Evolutionary conservation across 78 protist genomes (phyloP), one percentile per base, ranked within the genome.

Genomic region (Chrysochromulina tobinii): DNA sequence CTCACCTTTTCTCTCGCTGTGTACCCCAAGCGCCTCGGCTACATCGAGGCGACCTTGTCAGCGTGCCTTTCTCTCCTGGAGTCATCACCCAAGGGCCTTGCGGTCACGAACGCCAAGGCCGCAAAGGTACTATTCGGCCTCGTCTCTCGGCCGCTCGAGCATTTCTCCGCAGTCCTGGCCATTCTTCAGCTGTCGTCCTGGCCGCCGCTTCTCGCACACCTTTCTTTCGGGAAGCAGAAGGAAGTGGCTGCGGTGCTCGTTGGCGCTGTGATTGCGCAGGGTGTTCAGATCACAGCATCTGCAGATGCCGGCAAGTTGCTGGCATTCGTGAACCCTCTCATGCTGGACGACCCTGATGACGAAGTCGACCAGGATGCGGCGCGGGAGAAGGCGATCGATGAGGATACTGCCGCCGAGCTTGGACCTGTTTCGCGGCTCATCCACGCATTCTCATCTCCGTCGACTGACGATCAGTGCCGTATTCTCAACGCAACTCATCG

Each of bases 371-470:
- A 59, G 48, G 95, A 94, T n/a, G 94, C 73, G 20, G 81, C n/a
- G 72, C 92, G 81, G 51, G 96, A 94, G 17, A 92, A 87, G 27
- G 25, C 23, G 55, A n/a, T 64, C 61, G 48, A 89, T 50, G 97
- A 93, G 77, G 97, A 95, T 81, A 94, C 97, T 64, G 94, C n/a
- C 20, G 98, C 86, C 23, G 98, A 97, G 72, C 97, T 96, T 89
- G 81, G 38, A 57, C 89, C 94, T 23, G 96, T 96, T n/a, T 95
- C 97, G 25, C 51, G 92, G 18, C 69, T 94, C 25, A 57, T 98
- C 25, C 97, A 95, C 94, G 59, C 95, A 69, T 64, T 97, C 68
- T 72, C 83, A 73, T 20, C 81, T 20, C 48, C 12, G 7, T 25
- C 15, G 50, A 77, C 85, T 14, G 85, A 77, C 59, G 27, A 2